Evolutionary conservation across 2,329 filamentous ascomycete species (phyloP).

Genomic region (Zymoseptoria tritici): DNA sequence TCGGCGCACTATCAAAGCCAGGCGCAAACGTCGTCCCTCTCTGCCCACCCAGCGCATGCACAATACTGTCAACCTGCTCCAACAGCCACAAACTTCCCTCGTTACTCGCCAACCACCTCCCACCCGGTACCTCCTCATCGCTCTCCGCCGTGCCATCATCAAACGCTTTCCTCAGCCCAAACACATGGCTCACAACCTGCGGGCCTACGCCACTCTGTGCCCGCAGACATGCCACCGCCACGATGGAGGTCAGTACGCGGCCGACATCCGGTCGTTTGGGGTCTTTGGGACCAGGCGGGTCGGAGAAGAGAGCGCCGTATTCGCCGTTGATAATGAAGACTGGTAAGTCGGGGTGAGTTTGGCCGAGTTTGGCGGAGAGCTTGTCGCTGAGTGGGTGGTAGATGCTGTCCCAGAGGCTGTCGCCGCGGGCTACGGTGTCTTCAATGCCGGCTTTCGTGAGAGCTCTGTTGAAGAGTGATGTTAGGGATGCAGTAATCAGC

Average conservation of each 20-base stretch:
- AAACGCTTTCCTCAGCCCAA: conserved; percentile 68
- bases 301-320: conserved; percentile 66
- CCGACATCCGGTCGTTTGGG: conserved; percentile 49
- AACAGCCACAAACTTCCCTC: conserved; percentile 59
- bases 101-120: conserved; percentile 55
- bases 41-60: conserved; percentile 42
- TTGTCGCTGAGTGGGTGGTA: conserved; percentile 69
- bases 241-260: conserved; percentile 61
- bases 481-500: neutral
- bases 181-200: conserved; percentile 74
- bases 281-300: conserved; percentile 45
- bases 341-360: conserved; percentile 73
- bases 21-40: conserved; percentile 51
- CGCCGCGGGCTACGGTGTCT: conserved; percentile 51
- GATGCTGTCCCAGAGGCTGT: conserved; percentile 64
- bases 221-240: conserved; percentile 67
- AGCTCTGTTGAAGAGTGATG: conserved; percentile 8
- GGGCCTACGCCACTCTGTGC: conserved; percentile 76
- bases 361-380: conserved; percentile 61
- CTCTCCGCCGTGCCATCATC: conserved; percentile 55
- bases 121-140: conserved; percentile 51
- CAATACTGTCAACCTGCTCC: conserved; percentile 54
- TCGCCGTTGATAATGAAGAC: conserved; percentile 70
- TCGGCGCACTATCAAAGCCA: conserved; percentile 34
- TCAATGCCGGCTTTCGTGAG: conserved; percentile 43